Conservation (phyloP, 2,329 filamentous ascomycete species). For the Purpureocillium takamizusanense region DNA sequence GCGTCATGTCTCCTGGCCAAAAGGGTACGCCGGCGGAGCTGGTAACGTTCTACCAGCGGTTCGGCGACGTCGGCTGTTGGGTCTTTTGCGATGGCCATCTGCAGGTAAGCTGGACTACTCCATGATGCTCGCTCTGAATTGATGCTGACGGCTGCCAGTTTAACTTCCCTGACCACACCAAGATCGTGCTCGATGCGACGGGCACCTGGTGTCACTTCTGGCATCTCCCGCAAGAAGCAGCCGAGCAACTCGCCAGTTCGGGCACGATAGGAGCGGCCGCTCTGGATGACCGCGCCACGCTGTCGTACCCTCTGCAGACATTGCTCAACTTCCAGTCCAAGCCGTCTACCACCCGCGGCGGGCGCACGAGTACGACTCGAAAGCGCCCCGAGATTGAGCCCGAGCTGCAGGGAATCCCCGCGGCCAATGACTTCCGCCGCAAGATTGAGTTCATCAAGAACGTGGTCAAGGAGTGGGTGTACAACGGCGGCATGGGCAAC, state of each 20-base stretch:
- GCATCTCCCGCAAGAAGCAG: constrained; percentile 63
- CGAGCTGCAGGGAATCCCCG: constrained; percentile 54
- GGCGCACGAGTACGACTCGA: constrained; percentile 36
- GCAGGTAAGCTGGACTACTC: constrained; percentile 39
- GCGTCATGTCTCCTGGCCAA: constrained; percentile 27
- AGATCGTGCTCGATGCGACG: constrained; percentile 66
- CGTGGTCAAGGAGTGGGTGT: constrained; percentile 62
- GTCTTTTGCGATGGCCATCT: constrained; percentile 72
- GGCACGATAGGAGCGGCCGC: constrained; percentile 63
- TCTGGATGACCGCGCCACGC: constrained; percentile 59
- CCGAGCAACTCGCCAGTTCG: constrained; percentile 52
- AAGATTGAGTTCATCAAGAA: constrained; percentile 67
- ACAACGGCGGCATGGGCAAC: constrained; percentile 61
- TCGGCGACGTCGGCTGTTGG: constrained; percentile 75
- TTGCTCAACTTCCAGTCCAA: constrained; percentile 59
- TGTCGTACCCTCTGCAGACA: constrained; percentile 64
- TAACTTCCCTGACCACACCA: constrained; percentile 84
- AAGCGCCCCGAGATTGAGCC: constrained; percentile 52
- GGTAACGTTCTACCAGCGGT: constrained; percentile 73
- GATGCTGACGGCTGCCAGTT: constrained; percentile 41
- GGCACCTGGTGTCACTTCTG: constrained; percentile 73
- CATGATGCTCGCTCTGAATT: no score
- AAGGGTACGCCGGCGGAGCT: constrained; percentile 40
- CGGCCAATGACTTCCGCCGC: constrained; percentile 62
- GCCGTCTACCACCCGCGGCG: constrained; percentile 28